phyloP scores from a whole-genome alignment of 192 early-diverging fungal species.

The Entrophospora sp. region DNA sequence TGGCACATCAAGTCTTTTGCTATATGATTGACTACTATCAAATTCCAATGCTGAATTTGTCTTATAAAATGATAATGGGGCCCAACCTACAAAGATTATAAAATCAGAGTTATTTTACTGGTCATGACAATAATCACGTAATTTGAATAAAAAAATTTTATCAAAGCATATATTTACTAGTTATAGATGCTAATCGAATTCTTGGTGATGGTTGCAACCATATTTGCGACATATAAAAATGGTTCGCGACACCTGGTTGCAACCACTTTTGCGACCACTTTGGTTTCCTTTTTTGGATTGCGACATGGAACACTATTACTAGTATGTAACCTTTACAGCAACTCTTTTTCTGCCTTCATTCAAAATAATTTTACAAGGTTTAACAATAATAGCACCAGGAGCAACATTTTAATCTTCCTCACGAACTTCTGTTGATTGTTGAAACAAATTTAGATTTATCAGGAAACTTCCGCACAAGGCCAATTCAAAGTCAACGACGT shows the following conservation, averaged over 20 bases:
- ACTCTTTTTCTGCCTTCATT: constrained; percentile 68
- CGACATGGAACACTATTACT: no score
- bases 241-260: no score
- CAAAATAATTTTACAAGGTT: constrained; percentile 59
- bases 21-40: constrained; percentile 78
- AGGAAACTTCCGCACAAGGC: constrained; percentile 85
- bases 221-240: no score
- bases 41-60: constrained; percentile 72
- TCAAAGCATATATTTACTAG: no score
- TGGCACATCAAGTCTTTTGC: constrained; percentile 82
- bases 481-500: constrained; percentile 71
- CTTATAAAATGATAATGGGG: constrained; percentile 98
- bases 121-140: no score
- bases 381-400: constrained; percentile 62
- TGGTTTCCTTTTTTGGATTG: no score
- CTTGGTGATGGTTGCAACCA: no score
- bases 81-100: constrained; percentile 67
- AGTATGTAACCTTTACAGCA: constrained; percentile 71
- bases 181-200: no score
- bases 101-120: no score
- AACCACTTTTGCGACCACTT: no score
- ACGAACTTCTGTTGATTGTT: constrained; percentile 24
- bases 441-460: constrained; percentile 44
- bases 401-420: constrained; percentile 42
- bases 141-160: no score